Evolutionary conservation across 2,329 filamentous ascomycete genomes (phyloP).

Genomic region (Pseudogymnoascus sp.): DNA sequence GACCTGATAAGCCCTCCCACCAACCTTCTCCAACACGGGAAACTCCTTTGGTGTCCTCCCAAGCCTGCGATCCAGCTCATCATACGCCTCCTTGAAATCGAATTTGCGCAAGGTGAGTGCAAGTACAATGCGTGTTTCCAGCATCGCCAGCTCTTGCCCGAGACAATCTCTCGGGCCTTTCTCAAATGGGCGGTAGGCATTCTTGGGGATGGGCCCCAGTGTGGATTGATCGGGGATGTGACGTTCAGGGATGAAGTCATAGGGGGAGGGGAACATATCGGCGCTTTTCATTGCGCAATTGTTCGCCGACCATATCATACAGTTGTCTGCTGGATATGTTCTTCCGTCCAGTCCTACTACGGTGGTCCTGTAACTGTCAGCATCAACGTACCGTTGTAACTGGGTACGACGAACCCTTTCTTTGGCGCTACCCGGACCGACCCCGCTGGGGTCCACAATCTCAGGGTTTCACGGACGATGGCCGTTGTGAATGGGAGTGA

Average conservation of each 20-base stretch:
- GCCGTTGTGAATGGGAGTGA: conserved; percentile 17
- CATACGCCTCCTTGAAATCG: conserved; percentile 36
- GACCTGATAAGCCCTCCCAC: conserved; percentile 18
- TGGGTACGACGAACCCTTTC: not conserved
- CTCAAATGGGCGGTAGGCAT: conserved; percentile 37
- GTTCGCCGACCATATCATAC: conserved; percentile 5
- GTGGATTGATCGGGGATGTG: conserved; percentile 15
- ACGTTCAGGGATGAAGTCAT: not conserved
- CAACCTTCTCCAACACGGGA: conserved; percentile 15
- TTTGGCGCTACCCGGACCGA: not conserved
- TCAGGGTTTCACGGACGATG: conserved; percentile 20
- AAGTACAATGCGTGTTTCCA: conserved; percentile 39
- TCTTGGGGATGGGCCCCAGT: not conserved
- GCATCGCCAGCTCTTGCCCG: conserved; percentile 45
- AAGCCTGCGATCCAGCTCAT: conserved; percentile 25
- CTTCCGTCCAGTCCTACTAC: not conserved
- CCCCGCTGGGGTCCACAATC: conserved; percentile 15
- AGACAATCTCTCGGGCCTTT: conserved; percentile 48
- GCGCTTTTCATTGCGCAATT: conserved; percentile 1
- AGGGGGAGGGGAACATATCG: not conserved
- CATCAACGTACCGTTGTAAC: not conserved
- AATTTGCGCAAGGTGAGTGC: conserved; percentile 40
- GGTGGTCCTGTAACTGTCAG: not conserved
- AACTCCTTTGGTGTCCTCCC: conserved; percentile 16
- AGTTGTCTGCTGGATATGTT: conserved; percentile 5